A percentile compares a stretch with the other conserved stretches of the same genome.
These are phyloP conservation scores for Pythium rishiriense DNA, from an alignment of 352 stramenopile species.

Conservation along the genomic window DNA sequence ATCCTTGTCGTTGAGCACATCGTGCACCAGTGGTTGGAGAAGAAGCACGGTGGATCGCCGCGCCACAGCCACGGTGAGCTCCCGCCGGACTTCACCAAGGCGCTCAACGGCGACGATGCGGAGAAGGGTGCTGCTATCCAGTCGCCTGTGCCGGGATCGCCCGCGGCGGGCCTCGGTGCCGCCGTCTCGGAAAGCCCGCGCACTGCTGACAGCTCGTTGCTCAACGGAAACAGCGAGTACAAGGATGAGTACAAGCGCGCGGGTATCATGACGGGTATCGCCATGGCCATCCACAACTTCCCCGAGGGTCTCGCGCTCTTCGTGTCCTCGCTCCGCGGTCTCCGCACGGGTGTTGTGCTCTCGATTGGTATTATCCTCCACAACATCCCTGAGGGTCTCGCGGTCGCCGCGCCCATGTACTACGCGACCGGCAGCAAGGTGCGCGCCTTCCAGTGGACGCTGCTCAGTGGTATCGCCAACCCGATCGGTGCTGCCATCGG, in stretches of 20 bases:
- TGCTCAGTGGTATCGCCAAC: conserved; percentile 89
- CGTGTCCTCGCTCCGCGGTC: conserved; percentile 86
- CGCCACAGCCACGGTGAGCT: conserved; percentile 37
- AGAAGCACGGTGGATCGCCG: conserved; percentile 1
- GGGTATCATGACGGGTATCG: conserved; percentile 91
- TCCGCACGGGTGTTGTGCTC: conserved; percentile 82
- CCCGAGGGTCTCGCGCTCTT: conserved; percentile 96
- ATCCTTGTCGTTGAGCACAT: conserved; percentile 68
- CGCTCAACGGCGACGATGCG: conserved; percentile 14
- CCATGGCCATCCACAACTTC: conserved; percentile 96
- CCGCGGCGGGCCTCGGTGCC: background rate
- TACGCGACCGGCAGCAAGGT: conserved; percentile 93
- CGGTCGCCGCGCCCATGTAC: conserved; percentile 95
- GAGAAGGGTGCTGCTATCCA: conserved; percentile 30
- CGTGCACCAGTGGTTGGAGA: conserved; percentile 53
- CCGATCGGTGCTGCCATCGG: conserved; percentile 90
- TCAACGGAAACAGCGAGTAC: conserved; percentile 28
- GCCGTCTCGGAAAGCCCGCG: conserved; percentile 19
- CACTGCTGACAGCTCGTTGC: conserved; percentile 27
- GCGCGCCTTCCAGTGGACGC: conserved; percentile 92
- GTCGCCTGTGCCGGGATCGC: conserved; percentile 30
- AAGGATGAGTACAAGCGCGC: conserved; percentile 57
- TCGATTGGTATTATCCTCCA: conserved; percentile 94
- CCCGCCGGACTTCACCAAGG: conserved; percentile 26
- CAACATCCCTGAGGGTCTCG: conserved; percentile 97